These are phyloP conservation scores for Ophiostoma quercus DNA, from an alignment of 2,329 filamentous ascomycete species.

Conservation along the genomic window DNA sequence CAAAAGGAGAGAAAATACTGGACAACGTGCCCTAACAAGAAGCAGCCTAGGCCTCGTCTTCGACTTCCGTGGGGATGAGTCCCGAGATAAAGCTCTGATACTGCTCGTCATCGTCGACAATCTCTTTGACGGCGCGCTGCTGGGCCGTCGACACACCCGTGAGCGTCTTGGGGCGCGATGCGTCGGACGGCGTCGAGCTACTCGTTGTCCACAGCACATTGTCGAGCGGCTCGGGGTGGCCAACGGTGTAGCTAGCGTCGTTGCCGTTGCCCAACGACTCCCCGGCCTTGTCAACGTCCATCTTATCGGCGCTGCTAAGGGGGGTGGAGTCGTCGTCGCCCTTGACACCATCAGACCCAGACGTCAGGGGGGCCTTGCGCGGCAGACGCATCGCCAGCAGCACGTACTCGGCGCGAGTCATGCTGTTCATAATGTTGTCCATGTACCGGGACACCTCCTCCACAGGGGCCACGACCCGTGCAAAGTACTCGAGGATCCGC, in stretches of 20 bases:
- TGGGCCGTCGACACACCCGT: constrained; percentile 15
- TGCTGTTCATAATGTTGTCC: constrained; percentile 65
- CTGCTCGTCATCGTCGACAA: constrained; percentile 41
- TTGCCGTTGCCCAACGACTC: not conserved
- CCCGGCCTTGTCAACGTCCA: constrained; percentile 31
- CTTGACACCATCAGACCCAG: not conserved
- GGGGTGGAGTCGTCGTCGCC: not conserved
- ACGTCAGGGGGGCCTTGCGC: constrained; percentile 33
- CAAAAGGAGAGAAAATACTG: not conserved
- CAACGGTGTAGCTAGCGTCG: constrained; percentile 20
- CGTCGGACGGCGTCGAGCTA: constrained; percentile 9
- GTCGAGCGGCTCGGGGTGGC: constrained; percentile 24
- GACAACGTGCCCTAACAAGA: not conserved
- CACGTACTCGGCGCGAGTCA: constrained; percentile 63
- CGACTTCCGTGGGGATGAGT: constrained; percentile 34
- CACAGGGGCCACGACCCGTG: constrained; percentile 55
- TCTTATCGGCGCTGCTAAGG: not conserved
- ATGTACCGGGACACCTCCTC: constrained; percentile 63
- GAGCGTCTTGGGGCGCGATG: not conserved
- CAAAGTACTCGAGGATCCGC: constrained; percentile 56
- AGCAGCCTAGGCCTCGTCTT: constrained; percentile 55
- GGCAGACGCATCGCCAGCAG: constrained; percentile 63
- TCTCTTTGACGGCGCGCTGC: constrained; percentile 28
- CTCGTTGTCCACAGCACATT: constrained; percentile 29
- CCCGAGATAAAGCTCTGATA: constrained; percentile 44